Base-by-base conservation (phyloP, 1,139 yeast species). In the Lodderomyces margitis region DNA sequence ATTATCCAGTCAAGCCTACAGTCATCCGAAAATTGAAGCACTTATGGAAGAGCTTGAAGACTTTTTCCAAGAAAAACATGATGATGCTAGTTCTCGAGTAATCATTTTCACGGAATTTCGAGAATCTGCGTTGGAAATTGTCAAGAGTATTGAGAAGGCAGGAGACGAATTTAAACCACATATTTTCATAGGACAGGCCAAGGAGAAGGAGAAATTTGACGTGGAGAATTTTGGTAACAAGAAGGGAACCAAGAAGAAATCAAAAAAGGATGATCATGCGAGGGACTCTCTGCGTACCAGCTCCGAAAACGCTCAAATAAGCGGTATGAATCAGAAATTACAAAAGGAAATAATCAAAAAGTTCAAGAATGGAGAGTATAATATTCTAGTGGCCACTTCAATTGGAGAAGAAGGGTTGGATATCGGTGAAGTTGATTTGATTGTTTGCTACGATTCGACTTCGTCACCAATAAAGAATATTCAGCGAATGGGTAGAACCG, bases 321-420 rank as follows among this genome's bases (percentile, higher is more conserved):
- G 66, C 28, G 84, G 84, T 10, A 84, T 85, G 92, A 80, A 74
- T 40, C 94, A 85, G 56, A 81, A 80, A 47, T 66, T 75, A 30
- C 95, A 85, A 52, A 83, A 84, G 52, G 82, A 83, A 45, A 75
- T 87, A 9, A 84, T 94, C 35, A 74, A 74, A 28, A 74, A 81
- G 46, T 92, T 94, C 62, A 86, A 84, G 52, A 53, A 62, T 1
- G 96, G 95, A 5, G 68, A 62, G 1, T 78, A 78, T 54, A 94
- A 92, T 56, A 81, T 87, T 6, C 67, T 94, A 21, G 95, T 94
- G 3, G 97, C 98, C 5, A 94, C 99, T 0, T 89, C 97, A 0
- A 92, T 94, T 57, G 99, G 98, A 36, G 99, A 94, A 60, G 99
- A 94, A 70, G 99, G 99, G 40, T 73, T 94, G 47, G 98, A 94